These are phyloP conservation scores for Cordyceps pruinosa DNA, from an alignment of 2,329 filamentous ascomycete genomes.

Conservation along the genomic window DNA sequence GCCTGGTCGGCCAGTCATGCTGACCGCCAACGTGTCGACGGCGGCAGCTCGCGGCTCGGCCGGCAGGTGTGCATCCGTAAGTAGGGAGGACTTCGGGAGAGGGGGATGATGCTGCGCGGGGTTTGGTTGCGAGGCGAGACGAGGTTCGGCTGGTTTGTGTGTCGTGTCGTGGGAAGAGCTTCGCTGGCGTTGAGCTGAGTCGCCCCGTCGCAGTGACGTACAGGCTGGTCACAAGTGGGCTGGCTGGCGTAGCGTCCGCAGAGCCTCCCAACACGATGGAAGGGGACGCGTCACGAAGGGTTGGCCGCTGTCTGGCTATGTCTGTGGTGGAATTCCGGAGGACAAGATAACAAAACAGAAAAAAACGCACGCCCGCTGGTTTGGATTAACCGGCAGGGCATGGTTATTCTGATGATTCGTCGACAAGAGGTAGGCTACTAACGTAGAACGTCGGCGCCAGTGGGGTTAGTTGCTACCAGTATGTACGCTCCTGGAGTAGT, in stretches of 20 bases:
- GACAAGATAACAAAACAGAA: not conserved
- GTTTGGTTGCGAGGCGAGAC: not conserved
- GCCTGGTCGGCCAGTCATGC: slow-evolving; percentile 27
- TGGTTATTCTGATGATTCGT: not conserved
- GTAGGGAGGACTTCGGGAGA: slow-evolving; percentile 22
- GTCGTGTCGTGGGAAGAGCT: not conserved
- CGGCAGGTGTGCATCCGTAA: slow-evolving; percentile 26
- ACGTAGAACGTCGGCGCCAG: not conserved
- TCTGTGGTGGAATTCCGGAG: not conserved
- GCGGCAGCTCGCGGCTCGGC: slow-evolving; percentile 22
- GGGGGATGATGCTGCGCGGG: slow-evolving; percentile 9
- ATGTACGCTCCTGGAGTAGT: not conserved
- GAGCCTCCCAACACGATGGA: not conserved
- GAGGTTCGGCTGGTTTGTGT: not conserved
- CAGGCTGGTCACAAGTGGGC: slow-evolving; percentile 3
- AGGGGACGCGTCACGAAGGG: not conserved
- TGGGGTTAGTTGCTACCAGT: not conserved
- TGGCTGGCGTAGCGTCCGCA: not conserved
- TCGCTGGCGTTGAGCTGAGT: not conserved
- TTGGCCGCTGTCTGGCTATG: not conserved
- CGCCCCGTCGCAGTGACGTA: slow-evolving; percentile 1
- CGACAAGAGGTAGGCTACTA: too few relatives aligned
- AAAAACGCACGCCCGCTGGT: not conserved
- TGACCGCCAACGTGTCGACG: slow-evolving; percentile 27
- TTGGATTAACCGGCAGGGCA: not conserved